These are phyloP conservation scores for Ophiosphaerella korrae DNA, from an alignment of 2,329 filamentous ascomycete genomes.

Conservation along the genomic window DNA sequence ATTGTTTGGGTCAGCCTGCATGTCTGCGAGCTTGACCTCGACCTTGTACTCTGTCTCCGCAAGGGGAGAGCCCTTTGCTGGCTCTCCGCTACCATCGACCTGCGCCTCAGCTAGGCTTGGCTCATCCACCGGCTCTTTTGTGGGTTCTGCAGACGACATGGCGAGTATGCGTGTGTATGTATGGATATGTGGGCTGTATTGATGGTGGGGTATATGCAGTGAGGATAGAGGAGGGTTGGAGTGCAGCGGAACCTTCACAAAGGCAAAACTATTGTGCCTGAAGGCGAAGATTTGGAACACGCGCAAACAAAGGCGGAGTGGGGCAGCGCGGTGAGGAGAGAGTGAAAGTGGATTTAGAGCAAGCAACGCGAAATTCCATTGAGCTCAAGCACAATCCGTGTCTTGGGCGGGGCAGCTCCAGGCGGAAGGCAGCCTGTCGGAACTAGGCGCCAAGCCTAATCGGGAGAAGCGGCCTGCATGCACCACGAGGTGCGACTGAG, in stretches of 20 bases:
- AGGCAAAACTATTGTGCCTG: neutral
- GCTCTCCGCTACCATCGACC: constrained; percentile 54
- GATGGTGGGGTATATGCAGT: neutral
- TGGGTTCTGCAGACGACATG: constrained; percentile 23
- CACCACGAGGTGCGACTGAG: constrained; percentile 23
- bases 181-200: neutral
- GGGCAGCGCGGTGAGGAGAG: no score
- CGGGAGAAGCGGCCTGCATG: constrained; percentile 24
- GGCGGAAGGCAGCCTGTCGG: constrained; percentile 15
- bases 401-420: constrained; percentile 27
- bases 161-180: neutral
- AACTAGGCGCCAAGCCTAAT: constrained; percentile 27
- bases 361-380: constrained; percentile 8
- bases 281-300: no score
- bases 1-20: constrained; percentile 84
- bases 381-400: constrained; percentile 25
- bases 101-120: constrained; percentile 36
- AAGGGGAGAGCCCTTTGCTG: constrained; percentile 51
- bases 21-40: constrained; percentile 87
- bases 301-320: no score
- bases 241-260: neutral
- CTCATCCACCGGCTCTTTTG: constrained; percentile 9
- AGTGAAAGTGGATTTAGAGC: neutral
- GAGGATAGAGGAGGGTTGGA: neutral
- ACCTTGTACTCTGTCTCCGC: constrained; percentile 83